phyloP scores from a whole-genome alignment of 257 asterid genomes.

The Solanum sitiens region DNA sequence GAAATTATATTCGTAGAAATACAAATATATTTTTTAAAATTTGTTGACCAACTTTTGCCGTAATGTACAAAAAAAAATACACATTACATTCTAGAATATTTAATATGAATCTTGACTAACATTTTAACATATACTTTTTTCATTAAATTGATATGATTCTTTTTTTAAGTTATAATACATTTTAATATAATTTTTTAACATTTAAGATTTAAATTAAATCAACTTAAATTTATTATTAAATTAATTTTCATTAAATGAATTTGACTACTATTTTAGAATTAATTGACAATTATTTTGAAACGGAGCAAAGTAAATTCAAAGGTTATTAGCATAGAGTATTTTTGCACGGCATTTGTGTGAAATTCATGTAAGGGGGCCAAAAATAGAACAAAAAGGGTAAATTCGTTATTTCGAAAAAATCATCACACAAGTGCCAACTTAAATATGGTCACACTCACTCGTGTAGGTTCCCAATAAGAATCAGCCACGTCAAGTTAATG shows the following conservation, averaged over 20 bases:
- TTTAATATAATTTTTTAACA: no score
- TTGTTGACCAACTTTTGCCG: not conserved
- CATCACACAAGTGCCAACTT: constrained; percentile 1
- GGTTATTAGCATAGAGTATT: not conserved
- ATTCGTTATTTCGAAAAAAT: not conserved
- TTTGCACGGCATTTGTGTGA: not conserved
- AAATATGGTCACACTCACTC: constrained; percentile 8
- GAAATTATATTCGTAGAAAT: not conserved
- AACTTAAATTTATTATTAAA: not conserved
- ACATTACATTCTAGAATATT: no score
- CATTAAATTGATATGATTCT: not conserved
- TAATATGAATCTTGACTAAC: not conserved
- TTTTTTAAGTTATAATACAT: no score
- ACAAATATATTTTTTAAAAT: not conserved
- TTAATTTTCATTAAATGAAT: not conserved
- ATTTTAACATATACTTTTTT: not conserved
- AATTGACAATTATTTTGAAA: not conserved
- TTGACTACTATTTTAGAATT: not conserved
- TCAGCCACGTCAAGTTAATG: constrained; percentile 44
- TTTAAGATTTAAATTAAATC: no score
- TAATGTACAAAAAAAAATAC: not conserved
- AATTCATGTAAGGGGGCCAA: not conserved
- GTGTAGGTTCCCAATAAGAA: constrained; percentile 32
- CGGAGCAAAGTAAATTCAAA: not conserved
- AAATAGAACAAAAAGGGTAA: not conserved